Evolutionary conservation across 2,329 filamentous ascomycete genomes (phyloP), one percentile per base, ranked within the genome.

Genomic region (Scopulariopsis brevicaulis): DNA sequence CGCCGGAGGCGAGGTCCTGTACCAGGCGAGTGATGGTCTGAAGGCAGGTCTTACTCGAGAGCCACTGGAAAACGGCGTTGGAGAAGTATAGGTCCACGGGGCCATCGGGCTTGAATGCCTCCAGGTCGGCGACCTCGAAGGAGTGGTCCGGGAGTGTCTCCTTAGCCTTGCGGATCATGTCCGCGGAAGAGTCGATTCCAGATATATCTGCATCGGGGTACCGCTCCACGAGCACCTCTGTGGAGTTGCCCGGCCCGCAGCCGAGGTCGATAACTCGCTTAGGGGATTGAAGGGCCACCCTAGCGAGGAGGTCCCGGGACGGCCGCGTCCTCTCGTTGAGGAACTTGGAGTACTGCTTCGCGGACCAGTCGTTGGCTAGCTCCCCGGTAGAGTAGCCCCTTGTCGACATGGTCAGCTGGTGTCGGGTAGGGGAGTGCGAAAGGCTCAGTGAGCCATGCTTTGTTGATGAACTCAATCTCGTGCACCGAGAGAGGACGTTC

Each of bases 41-140:
- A 6, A 84, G 69, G 0, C 80, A 77, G 0, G 71, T 64, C 0
- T 65, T 62, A 1, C 60, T 60, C 0, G 73, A 69, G 4, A 85
- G 67, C 82, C 82, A 85, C 58, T 85, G 82, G 59, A 84, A 76
- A 1, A 80, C 79, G 0, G 82, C 81, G 59, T 84, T 85, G 53
- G 74, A 76, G 63, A 81, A 82, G 54, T 81, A 66, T 0, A 85
- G 64, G 51, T 80, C 75, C 0, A 68, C 65, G 0, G 65, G 60
- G 1, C 58, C 51, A 0, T 65, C 58, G 0, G 73, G 70, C 0
- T 60, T 58, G 62, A 75, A 83, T 0, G 69, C 71, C 0, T 61
- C 60, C 2, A 84, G 57, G 56, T 83, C 79, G 0, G 68, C 77
- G 0, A 74, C 64, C 1, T 60, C 60, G 58, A 84, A 84, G 0